Evolutionary conservation across 1,139 yeast genomes (phyloP), one percentile per base, ranked within the genome.

Genomic region (Candida albicans): DNA sequence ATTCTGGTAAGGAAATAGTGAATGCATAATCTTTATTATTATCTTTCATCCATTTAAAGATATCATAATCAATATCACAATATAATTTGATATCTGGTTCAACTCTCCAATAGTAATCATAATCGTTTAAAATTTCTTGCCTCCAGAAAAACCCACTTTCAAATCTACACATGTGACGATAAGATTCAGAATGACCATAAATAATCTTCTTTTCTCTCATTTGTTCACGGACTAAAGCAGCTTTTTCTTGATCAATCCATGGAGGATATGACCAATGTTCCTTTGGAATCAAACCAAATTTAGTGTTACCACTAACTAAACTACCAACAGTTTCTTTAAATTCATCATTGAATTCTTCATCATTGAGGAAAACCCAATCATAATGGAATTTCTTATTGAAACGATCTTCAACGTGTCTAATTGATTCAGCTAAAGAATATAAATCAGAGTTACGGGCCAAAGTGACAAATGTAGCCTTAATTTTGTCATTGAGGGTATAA

Each of bases 31-130:
- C 77, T 68, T 84, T 83, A 49, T 79, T 72, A 61, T 87, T 84
- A 47, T 82, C 87, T 49, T 79, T 78, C 95, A 89, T 84, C 65
- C 77, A 85, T 64, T 82, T 81, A 75, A 89, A 89, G 34, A 87
- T 75, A 64, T 89, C 96, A 59, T 87, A 85, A 57, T 84, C 82
- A 53, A 89, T 73, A 61, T 88, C 93, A 71, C 96, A 89, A 62
- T 68, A 84, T 46, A 88, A 73, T 56, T 78, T 74, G 59, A 87
- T 80, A 58, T 84, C 91, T 28, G 96, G 96, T 66, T 90, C 97
- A 46, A 90, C 96, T 66, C 97, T 82, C 96, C 97, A 90, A 71
- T 88, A 90, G 70, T 82, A 89, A 52, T 84, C 88, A 63, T 84
- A 89, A 35, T 84, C 84, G 48, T 73, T 73, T 75, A 88, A 67